Percentiles rank a stretch among this genome's conserved stretches.
phyloP scores from a whole-genome alignment of 768 basidiomycete genomes.

The Agrocybe chaxingu region DNA sequence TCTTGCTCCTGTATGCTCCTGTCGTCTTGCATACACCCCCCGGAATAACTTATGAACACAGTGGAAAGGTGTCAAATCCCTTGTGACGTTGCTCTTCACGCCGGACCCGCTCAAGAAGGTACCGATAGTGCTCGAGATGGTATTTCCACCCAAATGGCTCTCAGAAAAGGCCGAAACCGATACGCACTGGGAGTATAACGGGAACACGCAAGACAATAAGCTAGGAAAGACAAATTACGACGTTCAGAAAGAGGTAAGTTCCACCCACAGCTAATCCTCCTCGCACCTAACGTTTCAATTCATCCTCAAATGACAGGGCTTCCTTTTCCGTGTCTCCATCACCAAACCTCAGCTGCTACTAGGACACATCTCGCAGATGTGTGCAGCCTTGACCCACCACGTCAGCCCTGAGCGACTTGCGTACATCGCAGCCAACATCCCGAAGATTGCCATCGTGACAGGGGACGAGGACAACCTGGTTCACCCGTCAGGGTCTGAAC shows the following conservation, averaged over 20 bases:
- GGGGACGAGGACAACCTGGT: slow-evolving; percentile 68
- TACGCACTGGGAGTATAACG: slow-evolving; percentile 23
- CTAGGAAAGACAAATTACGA: slow-evolving; percentile 61
- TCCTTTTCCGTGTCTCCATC: slow-evolving; percentile 40
- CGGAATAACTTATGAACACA: slow-evolving; percentile 15
- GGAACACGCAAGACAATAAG: slow-evolving; percentile 15
- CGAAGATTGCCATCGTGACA: slow-evolving; percentile 51
- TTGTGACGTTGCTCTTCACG: slow-evolving; percentile 39
- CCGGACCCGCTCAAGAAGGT: slow-evolving; percentile 45
- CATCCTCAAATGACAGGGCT: slow-evolving; percentile 30
- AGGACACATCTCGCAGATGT: slow-evolving; percentile 73
- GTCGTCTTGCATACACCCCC: neutral
- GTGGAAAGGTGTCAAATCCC: slow-evolving; percentile 35
- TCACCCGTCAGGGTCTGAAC: slow-evolving; percentile 42
- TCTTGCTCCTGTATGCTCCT: slow-evolving; percentile 53
- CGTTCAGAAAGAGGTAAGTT: slow-evolving; percentile 50
- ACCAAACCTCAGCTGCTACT: slow-evolving; percentile 57
- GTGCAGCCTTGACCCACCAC: slow-evolving; percentile 61
- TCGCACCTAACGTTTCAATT: neutral
- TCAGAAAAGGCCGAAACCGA: slow-evolving; percentile 50
- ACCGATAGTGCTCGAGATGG: slow-evolving; percentile 48
- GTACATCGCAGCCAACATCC: slow-evolving; percentile 49
- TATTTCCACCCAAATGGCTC: slow-evolving; percentile 65
- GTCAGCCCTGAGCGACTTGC: slow-evolving; percentile 47
- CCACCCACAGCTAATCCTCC: neutral